Base-by-base conservation (phyloP, 352 stramenopile genomes). In the Pythium periplocum region DNA sequence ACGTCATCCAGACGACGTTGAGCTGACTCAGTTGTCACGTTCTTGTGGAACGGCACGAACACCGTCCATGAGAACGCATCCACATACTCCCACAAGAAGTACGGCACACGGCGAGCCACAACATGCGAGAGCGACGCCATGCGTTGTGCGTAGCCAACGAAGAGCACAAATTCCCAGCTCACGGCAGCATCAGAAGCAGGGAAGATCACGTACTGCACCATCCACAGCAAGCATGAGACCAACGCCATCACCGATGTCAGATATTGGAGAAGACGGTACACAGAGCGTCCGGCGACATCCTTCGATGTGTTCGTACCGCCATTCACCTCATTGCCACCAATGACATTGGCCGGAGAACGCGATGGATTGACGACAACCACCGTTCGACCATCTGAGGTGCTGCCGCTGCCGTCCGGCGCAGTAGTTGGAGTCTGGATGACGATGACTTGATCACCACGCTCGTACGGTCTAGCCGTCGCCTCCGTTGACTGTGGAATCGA, bases 61-160 rank as follows among this genome's bases (percentile, higher is more conserved):
- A 53, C 58, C 0, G 64, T 60, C 65, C 65, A 73, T 31, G 61
- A 64, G n/a, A 73, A 58, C 9, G 52, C 53, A 45, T 73, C 65
- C 1, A 55, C 26, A 10, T 57, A 73, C 4, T 54, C n/a, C 48
- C 63, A 58, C 10, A 62, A 55, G 7, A 53, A 57, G 4, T 54
- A 11, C 2, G 65, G 65, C 10, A 52, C 53, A 3, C 55, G 36
- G 1, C 43, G 36, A 11, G 56, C 35, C 1, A 45, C 37, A 44
- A 54, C 43, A 1, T 64, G 47, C 1, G 55, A 57, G 4, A 54
- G 35, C 8, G 60, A 55, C 10, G 50, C 40, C 42, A 69, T 58
- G 4, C 41, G 40, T 53, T 73, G 65, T 26, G 69, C 35, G 32
- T 68, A 73, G 0, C 51, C 57, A 44, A 69, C 52, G 46, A 62